Evolutionary conservation across 2,329 filamentous ascomycete species (phyloP), one percentile per base, ranked within the genome.

Genomic region (Colletotrichum liriopes): DNA sequence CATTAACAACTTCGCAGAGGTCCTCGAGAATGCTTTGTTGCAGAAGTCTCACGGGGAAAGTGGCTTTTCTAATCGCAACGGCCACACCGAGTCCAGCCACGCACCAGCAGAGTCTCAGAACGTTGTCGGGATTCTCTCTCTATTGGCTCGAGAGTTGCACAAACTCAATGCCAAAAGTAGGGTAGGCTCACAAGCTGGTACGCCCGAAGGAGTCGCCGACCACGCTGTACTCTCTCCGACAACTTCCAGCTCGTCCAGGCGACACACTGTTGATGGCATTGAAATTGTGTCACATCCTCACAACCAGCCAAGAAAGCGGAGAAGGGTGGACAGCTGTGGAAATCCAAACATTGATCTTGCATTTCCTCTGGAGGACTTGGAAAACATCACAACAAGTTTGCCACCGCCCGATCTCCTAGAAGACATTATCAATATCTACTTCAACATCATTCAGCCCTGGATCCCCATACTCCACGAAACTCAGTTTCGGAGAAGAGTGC

Each of bases 371-470:
- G 74, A 75, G 32, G 70, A 78, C 14, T 35, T 81, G 18, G 72
- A 78, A n/a, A 74, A 76, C 35, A 73, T 79, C 14, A 70, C 79
- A 7, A 77, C 78, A 20, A 78, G 65, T n/a, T 61, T 77, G 14
- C 76, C 76, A 5, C 61, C 72, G 1, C 67, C 56, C 1, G 71
- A 65, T 3, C 41, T 74, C 2, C 61, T 78, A 9, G 77, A 76
- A 20, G 70, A 76, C 11, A 32, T 76, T 2, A 69, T 79, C 18
- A 74, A 77, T 29, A 66, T 61, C 7, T 82, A 84, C 68, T 84
- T 84, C 68, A 74, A 75, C 7, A 65, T 78, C n/a, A 78, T 84
- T 6, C 83, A 85, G 49, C 83, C 83, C 11, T 85, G 82, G 80
- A 82, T 83, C 9, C 82, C 81, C 1, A 82, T 84, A 18, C 64